phyloP scores from a whole-genome alignment of 2,329 filamentous ascomycete genomes.

The Fusarium torreyae region DNA sequence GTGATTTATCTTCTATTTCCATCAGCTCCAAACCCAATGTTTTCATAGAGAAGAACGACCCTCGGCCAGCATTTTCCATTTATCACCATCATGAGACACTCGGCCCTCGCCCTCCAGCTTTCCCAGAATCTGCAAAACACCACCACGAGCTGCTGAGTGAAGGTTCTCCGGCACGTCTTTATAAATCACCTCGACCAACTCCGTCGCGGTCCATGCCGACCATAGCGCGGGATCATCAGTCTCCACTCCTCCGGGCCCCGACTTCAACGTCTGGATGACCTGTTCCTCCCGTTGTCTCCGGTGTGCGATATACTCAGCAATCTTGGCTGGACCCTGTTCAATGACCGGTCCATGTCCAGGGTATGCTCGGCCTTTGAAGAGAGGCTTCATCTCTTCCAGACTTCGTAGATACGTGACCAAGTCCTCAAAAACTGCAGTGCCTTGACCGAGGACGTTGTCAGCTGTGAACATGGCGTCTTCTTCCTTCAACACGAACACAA shows the following conservation, averaged over 20 bases:
- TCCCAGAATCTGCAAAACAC: conserved; percentile 81
- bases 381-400: conserved; percentile 76
- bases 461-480: conserved; percentile 89
- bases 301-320: conserved; percentile 88
- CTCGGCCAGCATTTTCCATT: conserved; percentile 49
- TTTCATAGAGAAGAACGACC: conserved; percentile 46
- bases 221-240: conserved; percentile 43
- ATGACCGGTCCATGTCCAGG: conserved; percentile 90
- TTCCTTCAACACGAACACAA: conserved; percentile 83
- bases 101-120: conserved; percentile 85
- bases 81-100: conserved; percentile 61
- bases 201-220: conserved; percentile 77
- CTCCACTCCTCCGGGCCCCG: conserved; percentile 52
- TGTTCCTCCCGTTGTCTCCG: conserved; percentile 84
- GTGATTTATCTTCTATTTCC: not conserved
- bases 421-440: conserved; percentile 88
- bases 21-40: not conserved
- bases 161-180: conserved; percentile 81
- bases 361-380: conserved; percentile 80
- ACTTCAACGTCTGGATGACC: conserved; percentile 74
- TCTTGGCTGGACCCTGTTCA: conserved; percentile 77
- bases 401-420: conserved; percentile 77
- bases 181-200: conserved; percentile 92
- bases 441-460: conserved; percentile 90
- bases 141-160: conserved; percentile 81